phyloP scores from a whole-genome alignment of 306 rosid genomes.

The Fagus crenata region DNA sequence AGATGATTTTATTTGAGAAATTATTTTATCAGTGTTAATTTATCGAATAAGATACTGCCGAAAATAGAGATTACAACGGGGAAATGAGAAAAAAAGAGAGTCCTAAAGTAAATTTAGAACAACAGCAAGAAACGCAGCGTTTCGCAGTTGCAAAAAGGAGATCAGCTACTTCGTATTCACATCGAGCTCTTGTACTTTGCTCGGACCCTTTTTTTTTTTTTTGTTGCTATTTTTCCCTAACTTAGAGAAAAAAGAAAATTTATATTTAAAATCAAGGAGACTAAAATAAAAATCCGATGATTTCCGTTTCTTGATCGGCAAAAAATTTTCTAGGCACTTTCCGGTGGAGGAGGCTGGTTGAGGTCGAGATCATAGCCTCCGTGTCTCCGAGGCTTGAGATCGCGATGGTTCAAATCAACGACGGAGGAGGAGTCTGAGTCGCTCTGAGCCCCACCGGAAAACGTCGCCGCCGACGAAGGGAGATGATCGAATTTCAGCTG shows the following conservation, averaged over 20 bases:
- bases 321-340: slow-evolving; percentile 27
- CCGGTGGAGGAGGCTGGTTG: slow-evolving; percentile 52
- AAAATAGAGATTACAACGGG: slow-evolving; percentile 25
- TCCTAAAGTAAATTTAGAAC: slow-evolving; percentile 23
- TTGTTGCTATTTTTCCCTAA: slow-evolving; percentile 18
- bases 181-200: not conserved
- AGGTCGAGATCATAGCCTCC: slow-evolving; percentile 47
- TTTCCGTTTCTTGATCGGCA: not conserved
- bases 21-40: not conserved
- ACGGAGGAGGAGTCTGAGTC: slow-evolving; percentile 73
- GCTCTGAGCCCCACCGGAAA: slow-evolving; percentile 36
- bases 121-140: slow-evolving; percentile 38
- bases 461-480: slow-evolving; percentile 13
- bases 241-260: slow-evolving; percentile 15
- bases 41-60: not conserved
- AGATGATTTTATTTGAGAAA: not conserved
- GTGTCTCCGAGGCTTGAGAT: not conserved
- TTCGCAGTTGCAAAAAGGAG: slow-evolving; percentile 46
- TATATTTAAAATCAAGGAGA: slow-evolving; percentile 16
- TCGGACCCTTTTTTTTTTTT: not conserved
- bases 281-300: not conserved
- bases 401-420: slow-evolving; percentile 50
- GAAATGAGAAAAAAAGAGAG: slow-evolving; percentile 5
- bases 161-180: slow-evolving; percentile 39
- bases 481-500: slow-evolving; percentile 33